Evolutionary conservation across 495 filamentous ascomycete species (phyloP), one percentile per base, ranked within the genome.

Genomic region (Lichenothelia convexa): DNA sequence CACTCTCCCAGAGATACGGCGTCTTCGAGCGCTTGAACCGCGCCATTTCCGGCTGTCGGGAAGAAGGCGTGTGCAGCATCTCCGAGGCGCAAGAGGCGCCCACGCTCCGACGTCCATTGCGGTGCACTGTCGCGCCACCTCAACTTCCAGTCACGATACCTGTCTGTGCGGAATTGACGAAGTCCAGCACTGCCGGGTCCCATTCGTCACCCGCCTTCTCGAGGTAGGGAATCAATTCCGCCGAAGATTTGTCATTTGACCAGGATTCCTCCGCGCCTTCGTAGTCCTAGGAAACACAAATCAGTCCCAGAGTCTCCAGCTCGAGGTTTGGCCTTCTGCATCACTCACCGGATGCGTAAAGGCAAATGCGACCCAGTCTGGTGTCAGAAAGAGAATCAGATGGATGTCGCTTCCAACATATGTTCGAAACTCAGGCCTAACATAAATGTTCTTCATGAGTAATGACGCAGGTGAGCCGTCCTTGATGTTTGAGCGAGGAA

Each of bases 201-300:
- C 51, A 52, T 21, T 50, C 19, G 9, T n/a, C n/a, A n/a, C n/a
- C n/a, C n/a, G n/a, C 58, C 38, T 64, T 57, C 41, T 68, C 64
- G 49, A 69, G 62, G 41, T 61, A 56, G 3, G n/a, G 45, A 11
- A 71, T 48, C 5, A 72, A 65, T 36, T 75, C 68, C n/a, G 61
- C 56, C 5, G 47, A 39, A 12, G 62, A 59, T 40, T 70, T 63
- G n/a, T 64, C 67, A 42, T 67, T 57, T 39, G 53, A 61, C 61
- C 68, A 71, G 39, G 51, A 61, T 40, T 68, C 61, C 36, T 59
- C 41, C 2, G 9, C 24, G 24, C 24, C 15, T 1, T 13, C 24
- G 24, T 13, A n/a, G n/a, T n/a, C n/a, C n/a, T n/a, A n/a, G n/a
- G n/a, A n/a, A n/a, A n/a, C n/a, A n/a, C n/a, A n/a, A n/a, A n/a